Percentiles rank a stretch among this genome's conserved stretches.
Evolutionary conservation across 1,284 basidiomycete genomes (phyloP).

Genomic region (Melanopsichium pennsylvanicum): DNA sequence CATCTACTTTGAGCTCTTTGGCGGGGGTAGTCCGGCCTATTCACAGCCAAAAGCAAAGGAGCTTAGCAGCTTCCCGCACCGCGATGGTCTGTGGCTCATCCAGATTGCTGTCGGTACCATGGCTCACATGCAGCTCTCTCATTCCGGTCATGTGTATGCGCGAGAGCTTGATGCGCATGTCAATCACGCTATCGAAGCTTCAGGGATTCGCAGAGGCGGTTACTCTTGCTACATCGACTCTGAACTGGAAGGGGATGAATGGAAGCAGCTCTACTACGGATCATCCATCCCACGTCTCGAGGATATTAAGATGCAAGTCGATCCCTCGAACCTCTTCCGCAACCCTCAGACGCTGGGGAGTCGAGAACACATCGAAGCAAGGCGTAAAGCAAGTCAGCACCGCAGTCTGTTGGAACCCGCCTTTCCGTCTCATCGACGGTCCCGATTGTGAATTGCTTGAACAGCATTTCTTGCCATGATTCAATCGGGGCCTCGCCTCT

Average conservation of each 20-base stretch:
- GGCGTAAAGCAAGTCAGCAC: slow-evolving; percentile 4
- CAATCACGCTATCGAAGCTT: slow-evolving; percentile 21
- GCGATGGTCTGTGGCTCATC: slow-evolving; percentile 59
- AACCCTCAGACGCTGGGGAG: slow-evolving; percentile 46
- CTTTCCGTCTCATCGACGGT: neutral
- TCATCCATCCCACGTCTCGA: slow-evolving; percentile 31
- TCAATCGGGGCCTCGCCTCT: too few species aligned
- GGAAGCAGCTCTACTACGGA: slow-evolving; percentile 53
- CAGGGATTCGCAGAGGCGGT: slow-evolving; percentile 19
- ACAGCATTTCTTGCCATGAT: neutral
- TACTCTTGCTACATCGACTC: slow-evolving; percentile 59
- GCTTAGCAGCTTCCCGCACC: slow-evolving; percentile 43
- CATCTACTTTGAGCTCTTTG: slow-evolving; percentile 60
- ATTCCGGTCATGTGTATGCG: slow-evolving; percentile 19
- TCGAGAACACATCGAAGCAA: slow-evolving; percentile 21
- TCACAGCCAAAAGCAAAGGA: slow-evolving; percentile 15
- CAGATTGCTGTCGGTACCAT: slow-evolving; percentile 48
- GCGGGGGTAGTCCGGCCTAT: slow-evolving; percentile 35
- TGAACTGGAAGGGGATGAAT: slow-evolving; percentile 37
- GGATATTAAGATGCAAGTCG: slow-evolving; percentile 45
- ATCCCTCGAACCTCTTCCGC: slow-evolving; percentile 50
- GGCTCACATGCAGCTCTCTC: slow-evolving; percentile 17
- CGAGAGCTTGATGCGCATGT: slow-evolving; percentile 33
- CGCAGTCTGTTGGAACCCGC: neutral
- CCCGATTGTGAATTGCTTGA: neutral